These are phyloP conservation scores for Adansonia grandidieri DNA, from an alignment of 441 rosid genomes.

Conservation along the genomic window DNA sequence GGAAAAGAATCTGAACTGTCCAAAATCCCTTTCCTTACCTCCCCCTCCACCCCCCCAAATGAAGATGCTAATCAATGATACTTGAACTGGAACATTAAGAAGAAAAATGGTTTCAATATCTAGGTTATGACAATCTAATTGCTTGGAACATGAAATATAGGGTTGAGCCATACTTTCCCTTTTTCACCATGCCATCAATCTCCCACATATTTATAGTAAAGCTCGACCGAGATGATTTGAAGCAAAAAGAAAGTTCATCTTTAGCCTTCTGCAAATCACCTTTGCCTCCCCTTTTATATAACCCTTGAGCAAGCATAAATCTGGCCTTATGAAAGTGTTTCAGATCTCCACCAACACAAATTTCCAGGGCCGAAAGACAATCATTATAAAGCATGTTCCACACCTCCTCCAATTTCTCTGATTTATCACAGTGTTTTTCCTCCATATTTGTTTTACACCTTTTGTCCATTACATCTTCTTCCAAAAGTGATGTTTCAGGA, in stretches of 20 bases:
- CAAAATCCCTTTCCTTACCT: neutral
- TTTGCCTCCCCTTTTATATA: conserved; percentile 71
- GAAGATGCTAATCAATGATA: neutral
- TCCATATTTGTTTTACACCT: conserved; percentile 43
- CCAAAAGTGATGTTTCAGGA: conserved; percentile 46
- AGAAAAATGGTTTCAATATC: conserved; percentile 8
- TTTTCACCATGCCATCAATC: conserved; percentile 98
- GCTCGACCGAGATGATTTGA: conserved; percentile 91
- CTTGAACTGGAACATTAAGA: conserved; percentile 21
- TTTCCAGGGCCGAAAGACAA: conserved; percentile 89
- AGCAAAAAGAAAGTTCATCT: conserved; percentile 97
- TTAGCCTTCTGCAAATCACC: conserved; percentile 94
- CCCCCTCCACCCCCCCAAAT: neutral
- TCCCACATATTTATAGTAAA: conserved; percentile 99
- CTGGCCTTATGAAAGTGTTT: conserved; percentile 99
- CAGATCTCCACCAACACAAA: conserved; percentile 95
- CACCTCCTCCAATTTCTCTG: conserved; percentile 60
- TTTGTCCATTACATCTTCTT: conserved; percentile 49
- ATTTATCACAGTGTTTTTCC: conserved; percentile 50
- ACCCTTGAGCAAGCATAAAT: conserved; percentile 92
- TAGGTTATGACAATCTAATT: conserved; percentile 12
- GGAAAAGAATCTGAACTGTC: neutral
- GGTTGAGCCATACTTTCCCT: conserved; percentile 73
- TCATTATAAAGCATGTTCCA: conserved; percentile 94
- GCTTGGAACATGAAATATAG: conserved; percentile 24